Base-by-base conservation (phyloP, 768 basidiomycete genomes). In the Amanita polypyramis region DNA sequence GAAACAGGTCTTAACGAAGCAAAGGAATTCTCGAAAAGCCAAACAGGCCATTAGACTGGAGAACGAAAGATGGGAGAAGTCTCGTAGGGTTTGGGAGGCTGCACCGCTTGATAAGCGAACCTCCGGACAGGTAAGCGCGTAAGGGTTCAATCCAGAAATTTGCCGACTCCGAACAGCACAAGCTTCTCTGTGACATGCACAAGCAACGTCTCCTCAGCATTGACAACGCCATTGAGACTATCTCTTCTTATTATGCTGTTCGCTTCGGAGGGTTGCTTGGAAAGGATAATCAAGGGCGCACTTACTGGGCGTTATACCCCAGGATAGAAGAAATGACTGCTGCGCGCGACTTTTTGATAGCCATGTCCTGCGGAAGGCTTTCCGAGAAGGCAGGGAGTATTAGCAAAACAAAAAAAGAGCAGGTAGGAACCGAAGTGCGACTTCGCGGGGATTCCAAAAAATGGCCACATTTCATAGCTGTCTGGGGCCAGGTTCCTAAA, bases 391-490 rank as follows among this genome's bases (percentile, higher is more conserved):
- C 23, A 2, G 45, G 23, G 9, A 29, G 5, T 23, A 21, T 9
- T 44, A 37, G n/a, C 4, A 14, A 71, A 70, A 55, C 61, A 62
- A 49, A 73, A 63, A 57, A 73, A 60, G 56, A 73, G 65, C 56
- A 66, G 61, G 23, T 66, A 60, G 58, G 60, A 21, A 64, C 62
- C 25, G 70, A 69, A 6, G 61, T 65, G 25, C 75, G 76, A 11
- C 76, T 80, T n/a, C 66, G 79, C n/a, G 59, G 60, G 17, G 62
- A 67, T 29, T 61, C 82, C 60, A 72, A 60, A 50, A 70, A 75
- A 27, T 91, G 87, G 86, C 70, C 77, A 1, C 87, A 82, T 82
- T 83, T 85, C 59, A 56, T 91, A n/a, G 78, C 75, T 3, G 82
- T 87, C 1, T 85, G 78, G 75, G 86, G 86, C 1, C 75, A 62